Base-by-base conservation (phyloP, 352 stramenopile species). In the Aphanomyces astaci region DNA sequence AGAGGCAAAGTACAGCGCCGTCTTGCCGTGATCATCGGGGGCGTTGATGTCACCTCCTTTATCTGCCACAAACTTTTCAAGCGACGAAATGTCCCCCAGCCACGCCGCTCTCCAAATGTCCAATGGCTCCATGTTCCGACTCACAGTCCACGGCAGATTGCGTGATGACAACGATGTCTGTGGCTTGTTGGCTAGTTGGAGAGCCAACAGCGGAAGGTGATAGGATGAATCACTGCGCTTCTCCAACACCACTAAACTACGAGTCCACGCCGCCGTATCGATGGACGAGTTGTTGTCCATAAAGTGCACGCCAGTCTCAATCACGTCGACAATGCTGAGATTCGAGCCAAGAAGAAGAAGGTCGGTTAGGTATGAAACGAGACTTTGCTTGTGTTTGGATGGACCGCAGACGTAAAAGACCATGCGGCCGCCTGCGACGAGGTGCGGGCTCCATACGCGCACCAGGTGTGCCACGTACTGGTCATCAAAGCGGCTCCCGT, bases 81-180 rank as follows among this genome's bases (percentile, higher is more conserved):
- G 28, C 10, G 62, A 25, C 15, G 39, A 9, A 27, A 68, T 17
- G 33, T 68, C 62, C 11, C 62, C 62, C n/a, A 68, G 13, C 62
- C 62, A 68, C 11, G 62, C 62, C 9, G 62, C 62, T 19, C 62
- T 40, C 62, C 62, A 68, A 45, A 68, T 33, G 24, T 68, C 62
- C 4, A 68, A 51, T 19, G 62, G 62, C 9, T 36, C 5, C 46
- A 27, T 19, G 19, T 27, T 49, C 19, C 62, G 62, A 24, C 24
- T 15, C 5, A 46, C 24, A 3, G n/a, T 27, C 62, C 62, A 68
- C 28, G 49, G 7, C 17, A 60, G 17, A 19, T 43, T 3, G 5
- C 62, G 39, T 22, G 62, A 45, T 7, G 19, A 17, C 5, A 27
- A n/a, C 22, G 36, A 9, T 15, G 36, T 15, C n/a, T 28, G 27